These are phyloP conservation scores for Cardamine chenopodiifolia DNA, from an alignment of 345 rosid species.

Conservation along the genomic window DNA sequence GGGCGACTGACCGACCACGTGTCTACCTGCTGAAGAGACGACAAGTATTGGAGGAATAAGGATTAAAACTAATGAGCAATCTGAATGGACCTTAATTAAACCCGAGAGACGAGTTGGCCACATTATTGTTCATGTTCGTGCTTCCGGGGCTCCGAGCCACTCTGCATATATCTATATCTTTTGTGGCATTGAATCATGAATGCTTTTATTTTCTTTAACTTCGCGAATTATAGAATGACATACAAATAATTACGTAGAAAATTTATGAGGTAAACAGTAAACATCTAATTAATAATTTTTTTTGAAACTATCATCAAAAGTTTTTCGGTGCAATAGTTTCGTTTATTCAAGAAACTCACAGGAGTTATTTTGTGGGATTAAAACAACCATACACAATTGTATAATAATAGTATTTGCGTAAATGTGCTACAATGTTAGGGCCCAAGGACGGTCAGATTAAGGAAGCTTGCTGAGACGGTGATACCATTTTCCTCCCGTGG, in stretches of 20 bases:
- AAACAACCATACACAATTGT: too few relatives aligned
- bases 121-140: neutral
- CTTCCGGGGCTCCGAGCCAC: neutral
- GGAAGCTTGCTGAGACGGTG: neutral
- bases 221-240: neutral
- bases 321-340: neutral
- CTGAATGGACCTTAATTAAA: neutral
- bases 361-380: too few relatives aligned
- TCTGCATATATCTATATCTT: neutral
- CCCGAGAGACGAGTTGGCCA: neutral
- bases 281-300: neutral
- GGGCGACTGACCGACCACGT: conserved; percentile 3
- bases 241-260: neutral
- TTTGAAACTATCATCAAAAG: neutral
- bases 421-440: neutral
- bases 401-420: too few relatives aligned
- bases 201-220: neutral
- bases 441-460: neutral
- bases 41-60: neutral
- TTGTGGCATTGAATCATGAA: neutral
- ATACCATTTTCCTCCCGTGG: neutral
- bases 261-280: neutral
- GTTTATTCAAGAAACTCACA: neutral
- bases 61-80: neutral
- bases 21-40: neutral